Evolutionary conservation across 257 asterid species (phyloP).

Genomic region (Solanum pennellii): DNA sequence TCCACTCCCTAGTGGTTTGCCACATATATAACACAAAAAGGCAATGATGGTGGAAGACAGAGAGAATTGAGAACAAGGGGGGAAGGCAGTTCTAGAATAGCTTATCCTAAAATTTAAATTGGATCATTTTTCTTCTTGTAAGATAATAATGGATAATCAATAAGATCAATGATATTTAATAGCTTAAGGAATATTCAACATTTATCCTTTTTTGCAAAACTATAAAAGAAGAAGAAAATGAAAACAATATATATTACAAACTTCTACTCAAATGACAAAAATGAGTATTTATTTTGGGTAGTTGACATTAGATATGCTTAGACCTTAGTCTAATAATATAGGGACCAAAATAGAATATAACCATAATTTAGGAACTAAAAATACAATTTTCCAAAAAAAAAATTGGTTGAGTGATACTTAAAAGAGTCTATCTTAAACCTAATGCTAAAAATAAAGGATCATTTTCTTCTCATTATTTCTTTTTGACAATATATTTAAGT

Average conservation of each 20-base stretch:
- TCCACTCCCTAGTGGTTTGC: neutral
- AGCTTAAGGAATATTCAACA: neutral
- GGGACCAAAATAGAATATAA: neutral
- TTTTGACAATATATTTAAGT: too few species aligned
- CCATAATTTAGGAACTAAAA: neutral
- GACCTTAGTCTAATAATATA: neutral
- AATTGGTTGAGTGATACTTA: neutral
- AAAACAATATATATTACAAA: neutral
- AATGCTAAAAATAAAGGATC: neutral
- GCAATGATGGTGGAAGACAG: neutral
- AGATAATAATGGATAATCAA: neutral
- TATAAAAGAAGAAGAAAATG: neutral
- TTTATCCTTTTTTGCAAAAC: neutral
- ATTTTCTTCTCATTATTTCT: too few species aligned
- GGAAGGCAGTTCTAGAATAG: neutral
- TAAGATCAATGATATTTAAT: neutral
- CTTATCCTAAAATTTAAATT: neutral
- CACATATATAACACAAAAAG: neutral
- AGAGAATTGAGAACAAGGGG: neutral
- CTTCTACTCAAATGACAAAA: neutral
- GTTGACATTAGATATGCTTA: neutral
- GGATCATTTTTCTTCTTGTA: neutral
- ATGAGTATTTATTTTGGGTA: neutral
- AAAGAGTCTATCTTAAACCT: neutral
- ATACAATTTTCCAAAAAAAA: too few species aligned